Percentiles rank a stretch among this genome's conserved stretches.
phyloP scores from a whole-genome alignment of 345 rosid species.

The Luvunga scandens region DNA sequence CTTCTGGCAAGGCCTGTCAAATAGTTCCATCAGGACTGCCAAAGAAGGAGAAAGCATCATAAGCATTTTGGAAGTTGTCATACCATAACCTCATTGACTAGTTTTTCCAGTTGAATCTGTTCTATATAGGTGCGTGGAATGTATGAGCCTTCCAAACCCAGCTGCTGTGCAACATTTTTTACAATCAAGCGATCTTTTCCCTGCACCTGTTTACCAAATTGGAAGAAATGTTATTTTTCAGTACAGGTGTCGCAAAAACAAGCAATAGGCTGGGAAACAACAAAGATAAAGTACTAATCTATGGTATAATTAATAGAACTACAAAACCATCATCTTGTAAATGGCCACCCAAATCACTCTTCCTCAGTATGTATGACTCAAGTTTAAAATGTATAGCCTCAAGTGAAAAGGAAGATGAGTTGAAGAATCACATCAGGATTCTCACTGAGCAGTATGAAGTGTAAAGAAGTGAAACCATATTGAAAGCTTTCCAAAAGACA shows the following conservation, averaged over 20 bases:
- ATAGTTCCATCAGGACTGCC: conserved; percentile 18
- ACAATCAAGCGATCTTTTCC: conserved; percentile 81
- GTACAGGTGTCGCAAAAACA: background rate
- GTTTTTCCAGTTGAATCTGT: conserved; percentile 86
- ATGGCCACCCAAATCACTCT: background rate
- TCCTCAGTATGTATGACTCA: background rate
- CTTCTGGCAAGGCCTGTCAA: conserved; percentile 77
- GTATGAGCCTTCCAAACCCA: conserved; percentile 78
- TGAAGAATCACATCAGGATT: background rate
- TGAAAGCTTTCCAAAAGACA: background rate
- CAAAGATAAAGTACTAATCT: background rate
- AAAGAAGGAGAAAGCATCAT: conserved; percentile 1
- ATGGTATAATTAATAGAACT: background rate
- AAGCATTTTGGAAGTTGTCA: conserved; percentile 20
- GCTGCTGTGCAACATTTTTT: conserved; percentile 62
- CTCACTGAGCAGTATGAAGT: background rate
- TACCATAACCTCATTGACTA: conserved; percentile 87
- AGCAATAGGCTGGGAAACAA: background rate
- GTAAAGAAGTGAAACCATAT: conserved; percentile 1
- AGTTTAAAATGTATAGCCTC: background rate
- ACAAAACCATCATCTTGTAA: conserved; percentile 12
- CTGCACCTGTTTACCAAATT: conserved; percentile 69
- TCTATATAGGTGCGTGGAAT: conserved; percentile 85
- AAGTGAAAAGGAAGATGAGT: background rate
- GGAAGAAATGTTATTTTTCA: background rate